Evolutionary conservation across 202 grass and related monocot species (phyloP), one percentile per base, ranked within the genome.

Genomic region (Elaeis oleifera): DNA sequence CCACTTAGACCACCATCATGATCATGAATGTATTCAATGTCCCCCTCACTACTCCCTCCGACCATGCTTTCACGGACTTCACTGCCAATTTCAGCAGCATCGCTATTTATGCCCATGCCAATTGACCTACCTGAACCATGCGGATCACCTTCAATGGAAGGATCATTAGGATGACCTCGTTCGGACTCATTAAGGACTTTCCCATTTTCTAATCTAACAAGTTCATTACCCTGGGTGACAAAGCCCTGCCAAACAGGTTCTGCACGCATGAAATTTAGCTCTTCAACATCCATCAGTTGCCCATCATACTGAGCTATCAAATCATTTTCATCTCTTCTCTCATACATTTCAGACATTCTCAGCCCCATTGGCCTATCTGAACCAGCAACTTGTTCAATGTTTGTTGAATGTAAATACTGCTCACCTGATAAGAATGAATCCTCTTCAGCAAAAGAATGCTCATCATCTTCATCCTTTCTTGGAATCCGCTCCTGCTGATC

Each of bases 341-440:
- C 54, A 57, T 69, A 82, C 48, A 68, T 56, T 28, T 50, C 76
- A 56, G 65, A 52, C 76, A 86, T 86, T 25, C 77, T 72, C 78
- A 78, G 87, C 28, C 60, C 63, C 67, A 86, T 83, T 75, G 67
- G 54, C 16, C 67, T 74, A 36, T 78, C 74, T 0, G 74, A 80
- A 78, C 63, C 59, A 69, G 70, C 76, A 72, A 83, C 56, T 24
- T 73, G 80, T 69, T 75, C 83, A 66, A 75, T 67, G 75, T 73
- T 80, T 57, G 81, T 83, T 54, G 77, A 55, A 48, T 79, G 83
- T 67, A 90, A 90, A 81, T 81, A 90, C 65, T 90, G 82, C 49
- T 90, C 88, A 61, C 89, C 89, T 19, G 95, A 90, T 66, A 92
- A 85, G 70, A 87, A 94, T 24, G 85, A 99, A 72, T 99, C 95